Conservation (phyloP, 2,329 filamentous ascomycete genomes). For the Chrysosporium queenslandicum region DNA sequence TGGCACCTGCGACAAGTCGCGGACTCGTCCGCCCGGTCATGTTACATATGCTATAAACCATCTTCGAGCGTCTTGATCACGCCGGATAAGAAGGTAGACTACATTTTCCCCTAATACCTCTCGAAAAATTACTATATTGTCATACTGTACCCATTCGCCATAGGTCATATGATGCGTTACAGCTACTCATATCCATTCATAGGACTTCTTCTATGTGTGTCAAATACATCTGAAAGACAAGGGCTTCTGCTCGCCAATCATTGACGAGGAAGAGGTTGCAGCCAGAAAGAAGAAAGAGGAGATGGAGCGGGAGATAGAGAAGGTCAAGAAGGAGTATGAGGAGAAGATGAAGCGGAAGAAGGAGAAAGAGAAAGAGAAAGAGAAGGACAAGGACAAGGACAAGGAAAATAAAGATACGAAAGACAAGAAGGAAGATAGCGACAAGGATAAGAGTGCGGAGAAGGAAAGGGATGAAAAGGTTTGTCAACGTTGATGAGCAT, state of each 20-base stretch:
- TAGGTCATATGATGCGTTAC: neutral
- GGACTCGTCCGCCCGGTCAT: conserved; percentile 70
- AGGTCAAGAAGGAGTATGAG: conserved; percentile 50
- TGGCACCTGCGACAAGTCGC: conserved; percentile 83
- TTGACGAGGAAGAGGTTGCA: conserved; percentile 36
- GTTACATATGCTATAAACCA: conserved; percentile 85
- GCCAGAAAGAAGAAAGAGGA: conserved; percentile 36
- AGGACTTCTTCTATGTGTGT: conserved; percentile 92
- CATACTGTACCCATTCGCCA: no score
- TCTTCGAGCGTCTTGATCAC: conserved; percentile 81
- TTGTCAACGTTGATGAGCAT: neutral
- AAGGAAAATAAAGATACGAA: conserved; percentile 41
- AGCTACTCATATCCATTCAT: neutral
- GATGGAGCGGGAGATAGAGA: conserved; percentile 39
- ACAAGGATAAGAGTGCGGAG: conserved; percentile 30
- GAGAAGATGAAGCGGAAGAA: conserved; percentile 66
- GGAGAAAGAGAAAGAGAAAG: conserved; percentile 46
- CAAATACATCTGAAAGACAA: conserved; percentile 69
- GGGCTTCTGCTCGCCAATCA: conserved; percentile 59
- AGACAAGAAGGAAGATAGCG: conserved; percentile 35
- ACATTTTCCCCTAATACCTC: no score
- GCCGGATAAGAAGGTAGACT: conserved; percentile 68
- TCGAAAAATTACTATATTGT: no score
- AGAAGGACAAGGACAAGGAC: conserved; percentile 41
- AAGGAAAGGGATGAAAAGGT: conserved; percentile 48